Percentiles rank a stretch among this genome's conserved stretches.
Evolutionary conservation across 768 basidiomycete genomes (phyloP).

Genomic region (Agrocybe praecox): DNA sequence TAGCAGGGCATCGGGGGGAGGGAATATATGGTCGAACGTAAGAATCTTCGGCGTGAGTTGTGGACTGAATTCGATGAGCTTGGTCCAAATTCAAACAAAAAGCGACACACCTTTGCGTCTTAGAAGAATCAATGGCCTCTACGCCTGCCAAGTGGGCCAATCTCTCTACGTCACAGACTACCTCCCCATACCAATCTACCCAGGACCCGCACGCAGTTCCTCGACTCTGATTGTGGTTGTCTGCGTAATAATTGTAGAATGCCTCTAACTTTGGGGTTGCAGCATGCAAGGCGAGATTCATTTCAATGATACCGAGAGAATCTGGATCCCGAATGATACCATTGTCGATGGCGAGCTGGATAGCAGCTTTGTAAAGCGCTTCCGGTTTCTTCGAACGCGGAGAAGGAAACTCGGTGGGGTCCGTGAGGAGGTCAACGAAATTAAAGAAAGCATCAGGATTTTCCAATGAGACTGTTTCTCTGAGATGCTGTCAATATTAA

Average conservation of each 20-base stretch:
- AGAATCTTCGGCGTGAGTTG: conserved; percentile 52
- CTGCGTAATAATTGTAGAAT: conserved; percentile 72
- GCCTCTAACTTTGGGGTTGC: conserved; percentile 84
- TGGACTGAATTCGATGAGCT: conserved; percentile 13
- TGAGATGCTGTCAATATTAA: conserved; percentile 28
- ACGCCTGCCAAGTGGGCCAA: conserved; percentile 54
- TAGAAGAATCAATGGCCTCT: conserved; percentile 46
- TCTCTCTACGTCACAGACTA: conserved; percentile 67
- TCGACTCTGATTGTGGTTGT: conserved; percentile 31
- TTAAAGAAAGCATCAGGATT: conserved; percentile 76
- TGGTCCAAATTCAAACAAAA: not conserved
- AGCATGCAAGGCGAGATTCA: conserved; percentile 77
- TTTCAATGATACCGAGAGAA: conserved; percentile 59
- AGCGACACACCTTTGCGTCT: conserved; percentile 28
- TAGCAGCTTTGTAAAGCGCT: conserved; percentile 53
- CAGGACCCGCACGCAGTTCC: conserved; percentile 61
- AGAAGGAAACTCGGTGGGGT: conserved; percentile 42
- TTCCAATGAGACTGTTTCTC: conserved; percentile 82
- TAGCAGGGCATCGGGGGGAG: conserved; percentile 44
- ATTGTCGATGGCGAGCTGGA: conserved; percentile 50
- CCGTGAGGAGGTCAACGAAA: conserved; percentile 65
- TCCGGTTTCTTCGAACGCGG: conserved; percentile 43
- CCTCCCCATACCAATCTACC: conserved; percentile 84
- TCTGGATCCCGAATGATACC: conserved; percentile 53
- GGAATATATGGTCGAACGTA: conserved; percentile 79